A percentile compares a stretch with the other conserved stretches of the same genome.
Conservation (phyloP, 225 moss, liverwort and hornwort species). For the Pleurozium schreberi region DNA sequence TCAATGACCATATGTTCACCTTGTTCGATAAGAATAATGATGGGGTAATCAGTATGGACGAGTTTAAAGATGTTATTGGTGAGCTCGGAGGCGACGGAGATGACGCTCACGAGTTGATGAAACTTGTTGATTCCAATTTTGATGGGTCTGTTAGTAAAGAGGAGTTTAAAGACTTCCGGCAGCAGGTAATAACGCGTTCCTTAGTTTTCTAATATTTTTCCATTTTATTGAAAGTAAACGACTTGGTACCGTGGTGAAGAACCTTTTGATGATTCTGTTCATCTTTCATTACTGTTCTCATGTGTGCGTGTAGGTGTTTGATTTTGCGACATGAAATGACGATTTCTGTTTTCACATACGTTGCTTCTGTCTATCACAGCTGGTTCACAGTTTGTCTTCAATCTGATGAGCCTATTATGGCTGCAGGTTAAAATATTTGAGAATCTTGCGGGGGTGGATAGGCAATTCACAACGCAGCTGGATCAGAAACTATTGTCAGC, state of each 20-base stretch:
- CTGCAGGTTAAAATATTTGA: constrained; percentile 74
- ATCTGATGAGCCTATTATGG: neutral
- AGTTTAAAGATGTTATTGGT: constrained; percentile 81
- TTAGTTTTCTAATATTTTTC: neutral
- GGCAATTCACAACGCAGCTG: constrained; percentile 58
- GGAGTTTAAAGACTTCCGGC: constrained; percentile 74
- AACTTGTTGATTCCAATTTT: constrained; percentile 79
- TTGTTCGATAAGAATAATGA: constrained; percentile 92
- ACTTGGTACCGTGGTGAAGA: neutral
- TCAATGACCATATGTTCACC: constrained; percentile 66
- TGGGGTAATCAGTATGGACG: constrained; percentile 83
- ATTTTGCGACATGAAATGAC: neutral
- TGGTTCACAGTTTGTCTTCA: neutral
- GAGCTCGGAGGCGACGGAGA: constrained; percentile 78
- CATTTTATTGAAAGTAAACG: neutral
- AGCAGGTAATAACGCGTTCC: constrained; percentile 40
- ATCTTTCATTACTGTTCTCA: neutral
- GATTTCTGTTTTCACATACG: neutral
- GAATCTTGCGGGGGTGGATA: constrained; percentile 75
- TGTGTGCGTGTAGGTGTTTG: neutral
- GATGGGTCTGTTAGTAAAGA: constrained; percentile 80
- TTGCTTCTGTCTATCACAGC: neutral
- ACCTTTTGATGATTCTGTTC: neutral
- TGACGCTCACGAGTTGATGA: constrained; percentile 83
- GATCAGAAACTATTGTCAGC: constrained; percentile 58